Conservation (phyloP, 164 flowering plant species). For the Taxillus chinensis region DNA sequence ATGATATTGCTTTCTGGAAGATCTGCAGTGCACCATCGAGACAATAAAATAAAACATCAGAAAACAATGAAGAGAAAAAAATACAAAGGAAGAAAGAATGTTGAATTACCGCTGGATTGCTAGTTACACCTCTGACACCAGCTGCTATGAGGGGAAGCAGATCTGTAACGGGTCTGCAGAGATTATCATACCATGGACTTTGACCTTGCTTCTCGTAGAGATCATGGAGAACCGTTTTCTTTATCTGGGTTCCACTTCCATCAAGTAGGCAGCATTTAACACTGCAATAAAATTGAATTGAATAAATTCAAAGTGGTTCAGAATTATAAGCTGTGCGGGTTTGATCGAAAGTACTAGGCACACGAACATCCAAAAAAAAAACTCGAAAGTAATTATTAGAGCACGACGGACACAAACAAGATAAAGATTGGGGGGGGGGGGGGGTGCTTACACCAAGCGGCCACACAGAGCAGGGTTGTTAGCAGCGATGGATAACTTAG, state of each 20-base stretch:
- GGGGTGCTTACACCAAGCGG: constrained; percentile 31
- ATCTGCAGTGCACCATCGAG: constrained; percentile 42
- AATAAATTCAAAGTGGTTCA: background rate
- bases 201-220: constrained; percentile 88
- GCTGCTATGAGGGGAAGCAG: constrained; percentile 70
- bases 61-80: background rate
- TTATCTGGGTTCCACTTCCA: constrained; percentile 56
- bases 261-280: constrained; percentile 47
- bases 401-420: background rate
- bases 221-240: constrained; percentile 73
- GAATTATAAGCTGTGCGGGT: background rate
- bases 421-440: background rate
- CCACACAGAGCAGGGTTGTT: constrained; percentile 7
- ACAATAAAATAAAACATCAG: constrained; percentile 1
- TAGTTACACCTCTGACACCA: constrained; percentile 97
- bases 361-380: background rate
- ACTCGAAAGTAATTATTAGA: background rate
- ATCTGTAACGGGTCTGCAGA: constrained; percentile 98
- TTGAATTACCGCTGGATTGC: constrained; percentile 87
- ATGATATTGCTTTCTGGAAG: constrained; percentile 95
- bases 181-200: constrained; percentile 98
- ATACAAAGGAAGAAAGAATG: background rate
- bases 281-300: constrained; percentile 21
- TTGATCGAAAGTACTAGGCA: too few relatives aligned
- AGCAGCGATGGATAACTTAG: constrained; percentile 20